Evolutionary conservation across 768 basidiomycete genomes (phyloP), one percentile per base, ranked within the genome.

Genomic region (Trametes elegans): DNA sequence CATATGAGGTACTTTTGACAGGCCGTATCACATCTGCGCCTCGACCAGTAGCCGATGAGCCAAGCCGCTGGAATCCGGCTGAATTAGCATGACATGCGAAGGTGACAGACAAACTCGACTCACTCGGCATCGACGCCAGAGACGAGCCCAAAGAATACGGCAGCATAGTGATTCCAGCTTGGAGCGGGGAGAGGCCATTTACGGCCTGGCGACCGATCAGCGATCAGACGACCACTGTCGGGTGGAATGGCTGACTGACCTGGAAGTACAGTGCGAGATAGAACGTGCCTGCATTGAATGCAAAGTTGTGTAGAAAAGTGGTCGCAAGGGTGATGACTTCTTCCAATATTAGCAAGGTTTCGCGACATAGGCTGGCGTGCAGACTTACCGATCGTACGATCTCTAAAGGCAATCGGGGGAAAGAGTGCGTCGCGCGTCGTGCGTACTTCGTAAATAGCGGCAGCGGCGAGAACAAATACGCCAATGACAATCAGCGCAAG

Each of bases 91-190:
- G 21, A 31, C 44, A 52, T 51, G 42, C 57, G 32, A 54, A 53
- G 19, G 23, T 49, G 34, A 47, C 34, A 35, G 50, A 42, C 34
- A 46, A 45, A 28, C 35, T 53, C 47, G 26, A 51, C 63, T 54
- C 32, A 65, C 67, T 59, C 21, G 90, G 89, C 76, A 93, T 84
- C 10, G 91, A 92, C 38, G 90, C 86, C 53, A 93, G 66, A 21
- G 90, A 90, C 29, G 90, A 87, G 46, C 90, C 91, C 47, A 93
- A 80, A 44, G 91, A 89, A 73, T 91, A 93, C 10, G 91, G 89
- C 51, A 93, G 76, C 70, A 90, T 77, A 66, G 82, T 79, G 19
- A 90, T 66, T 9, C 89, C 91, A 55, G 90, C 85, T 67, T 83
- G 69, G 41, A 92, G 66, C 11, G 88, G 89, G n/a, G 81, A 80